A percentile compares a stretch with the other conserved stretches of the same genome.
phyloP scores from a whole-genome alignment of 352 stramenopile species.

The Phytopythium kandeliae region DNA sequence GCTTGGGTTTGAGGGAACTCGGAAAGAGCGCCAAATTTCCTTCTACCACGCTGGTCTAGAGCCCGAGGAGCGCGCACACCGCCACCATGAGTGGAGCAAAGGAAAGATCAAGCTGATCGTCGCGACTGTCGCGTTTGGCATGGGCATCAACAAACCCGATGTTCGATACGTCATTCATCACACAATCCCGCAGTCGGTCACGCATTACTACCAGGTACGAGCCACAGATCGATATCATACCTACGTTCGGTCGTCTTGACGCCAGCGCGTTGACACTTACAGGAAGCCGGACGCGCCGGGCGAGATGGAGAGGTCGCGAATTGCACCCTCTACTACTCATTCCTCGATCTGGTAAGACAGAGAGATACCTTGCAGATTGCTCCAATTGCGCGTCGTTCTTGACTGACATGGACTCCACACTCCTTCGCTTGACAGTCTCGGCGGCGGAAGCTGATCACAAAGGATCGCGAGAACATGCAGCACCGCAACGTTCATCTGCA shows the following conservation, averaged over 20 bases:
- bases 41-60: constrained; percentile 84
- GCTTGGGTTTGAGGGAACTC: constrained; percentile 67
- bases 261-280: neutral
- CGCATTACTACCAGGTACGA: constrained; percentile 84
- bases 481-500: constrained; percentile 81
- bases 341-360: constrained; percentile 58
- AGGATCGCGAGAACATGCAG: constrained; percentile 72
- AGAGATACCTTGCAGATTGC: too few species aligned
- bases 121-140: constrained; percentile 85
- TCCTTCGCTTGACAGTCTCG: constrained; percentile 26
- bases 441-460: constrained; percentile 70
- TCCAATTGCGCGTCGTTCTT: neutral
- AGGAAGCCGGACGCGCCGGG: constrained; percentile 81
- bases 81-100: constrained; percentile 86
- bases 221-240: too few species aligned
- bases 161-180: constrained; percentile 89
- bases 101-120: constrained; percentile 87
- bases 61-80: constrained; percentile 61
- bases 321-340: constrained; percentile 87
- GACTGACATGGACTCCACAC: neutral
- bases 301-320: constrained; percentile 79
- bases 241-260: neutral
- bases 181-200: constrained; percentile 86
- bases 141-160: constrained; percentile 89
- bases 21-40: constrained; percentile 62